Evolutionary conservation across 225 moss, liverwort and hornwort species (phyloP), one percentile per base, ranked within the genome.

Genomic region (Sphagnum contortum): DNA sequence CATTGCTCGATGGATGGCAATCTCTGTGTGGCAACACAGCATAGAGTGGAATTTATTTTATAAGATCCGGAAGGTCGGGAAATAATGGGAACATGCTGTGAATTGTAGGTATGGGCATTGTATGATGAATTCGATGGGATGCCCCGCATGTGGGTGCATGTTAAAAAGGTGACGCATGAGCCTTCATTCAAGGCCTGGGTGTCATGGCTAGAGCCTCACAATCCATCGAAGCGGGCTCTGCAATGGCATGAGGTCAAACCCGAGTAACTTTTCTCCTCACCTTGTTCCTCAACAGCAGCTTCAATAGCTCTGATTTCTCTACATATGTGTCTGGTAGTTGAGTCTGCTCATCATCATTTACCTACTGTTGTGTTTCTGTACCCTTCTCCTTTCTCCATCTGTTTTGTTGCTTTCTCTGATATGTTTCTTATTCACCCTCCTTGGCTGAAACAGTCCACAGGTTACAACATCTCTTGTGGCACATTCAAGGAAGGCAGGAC

Each of bases 91-190:
- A 29, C 29, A 29, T 29, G 29, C 29, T 29, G 29, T 29, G 29
- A 29, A 29, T 29, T 29, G 66, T 58, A 81, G 77, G 57, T 77
- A 55, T 81, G 81, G 77, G 81, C 81, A 57, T 60, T 81, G 4
- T 81, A 74, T 64, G 71, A 74, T 57, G 74, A 81, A 45, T 60
- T 66, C 12, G 81, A 81, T 55, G 71, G 72, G 46, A 74, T 81
- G 67, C 81, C 81, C 29, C 81, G 74, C 62, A 11, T 63, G 51
- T 81, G 66, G 57, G 81, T 74, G 49, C 61, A 47, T 63, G 61
- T 81, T 9, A 44, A 69, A 4, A 55, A 61, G n/a, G 74, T 81
- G 57, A 48, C 9, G 47, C 66, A 11, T 2, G 5, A 48, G 12
- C 74, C 77, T 53, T 49, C 12, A 10, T 81, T 81, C 45, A 50